phyloP scores from a whole-genome alignment of 257 asterid genomes.

The Cruciata laevipes region DNA sequence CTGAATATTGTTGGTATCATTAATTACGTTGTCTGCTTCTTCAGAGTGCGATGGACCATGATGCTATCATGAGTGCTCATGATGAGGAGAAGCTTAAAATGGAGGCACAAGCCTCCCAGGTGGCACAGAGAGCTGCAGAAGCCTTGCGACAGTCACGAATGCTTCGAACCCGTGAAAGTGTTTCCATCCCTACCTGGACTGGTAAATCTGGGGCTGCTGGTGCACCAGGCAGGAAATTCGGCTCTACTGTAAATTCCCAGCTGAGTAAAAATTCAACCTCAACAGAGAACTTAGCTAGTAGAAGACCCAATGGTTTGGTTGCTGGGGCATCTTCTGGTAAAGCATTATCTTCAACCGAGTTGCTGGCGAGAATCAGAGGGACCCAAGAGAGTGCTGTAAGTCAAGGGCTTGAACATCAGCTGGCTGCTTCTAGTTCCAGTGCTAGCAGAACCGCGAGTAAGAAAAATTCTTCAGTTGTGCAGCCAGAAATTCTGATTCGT shows the following conservation, averaged over 20 bases:
- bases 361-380: constrained; percentile 64
- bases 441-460: constrained; percentile 28
- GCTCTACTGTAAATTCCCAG: constrained; percentile 57
- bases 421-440: constrained; percentile 34
- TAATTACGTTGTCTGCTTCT: constrained; percentile 10
- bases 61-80: constrained; percentile 78
- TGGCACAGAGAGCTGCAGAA: constrained; percentile 95
- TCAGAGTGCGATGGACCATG: constrained; percentile 94
- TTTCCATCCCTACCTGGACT: constrained; percentile 90
- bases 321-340: constrained; percentile 81
- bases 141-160: constrained; percentile 87
- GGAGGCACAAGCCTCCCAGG: constrained; percentile 78
- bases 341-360: constrained; percentile 77
- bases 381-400: constrained; percentile 53
- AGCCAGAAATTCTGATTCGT: constrained; percentile 83
- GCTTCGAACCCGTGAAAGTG: constrained; percentile 72
- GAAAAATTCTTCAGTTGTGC: constrained; percentile 31
- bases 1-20: background rate
- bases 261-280: constrained; percentile 37
- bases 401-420: constrained; percentile 73
- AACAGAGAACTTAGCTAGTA: constrained; percentile 26
- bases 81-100: constrained; percentile 74
- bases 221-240: constrained; percentile 79
- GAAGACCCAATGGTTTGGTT: constrained; percentile 33
- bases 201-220: constrained; percentile 95